Base-by-base conservation (phyloP, 2,329 filamentous ascomycete genomes). In the Thermothelomyces thermophilus region DNA sequence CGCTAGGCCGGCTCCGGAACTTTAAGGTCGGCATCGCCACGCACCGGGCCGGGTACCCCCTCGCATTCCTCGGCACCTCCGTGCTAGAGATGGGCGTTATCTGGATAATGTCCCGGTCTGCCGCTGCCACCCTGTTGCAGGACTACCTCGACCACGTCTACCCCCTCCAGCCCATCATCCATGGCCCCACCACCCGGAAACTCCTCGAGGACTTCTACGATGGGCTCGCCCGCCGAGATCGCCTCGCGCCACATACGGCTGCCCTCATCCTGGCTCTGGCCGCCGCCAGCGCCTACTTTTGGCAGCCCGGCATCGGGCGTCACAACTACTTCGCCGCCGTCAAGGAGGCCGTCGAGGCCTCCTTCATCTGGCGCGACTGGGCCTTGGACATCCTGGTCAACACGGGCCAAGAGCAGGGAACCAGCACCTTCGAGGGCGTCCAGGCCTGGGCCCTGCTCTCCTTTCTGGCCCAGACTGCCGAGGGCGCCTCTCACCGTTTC, bases 71-170 rank as follows among this genome's bases (percentile, higher is more conserved):
- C 17, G 19, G 13, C 3, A 10, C 9, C 11, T 6, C 17, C 7
- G 3, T 13, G 1, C 2, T n/a, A 1, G 16, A 42, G 16, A 31
- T 6, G 4, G 39, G 34, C 10, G 5, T 11, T 8, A 20, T 48
- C 13, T 37, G 39, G 46, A 48, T 48, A 40, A 42, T 48, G 31
- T 24, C 46, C 16, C 10, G 6, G 2, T 39, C 31, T 5, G 20
- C 42, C 17, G 39, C 46, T 3, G 10, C 24, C n/a, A 39, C 46
- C 14, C 9, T 48, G 30, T n/a, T 48, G 5, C 30, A 48, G 16
- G 46, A 48, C 46, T 48, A 37, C 24, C 20, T 48, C 31, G 40
- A 43, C 17, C 39, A 48, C 8, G 22, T 36, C 3, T 48, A 42
- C 16, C 31, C 39, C 17, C 22, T 48, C 3, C 31, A 36, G 9